Evolutionary conservation across 306 rosid genomes (phyloP).

Genomic region (Parietaria judaica): DNA sequence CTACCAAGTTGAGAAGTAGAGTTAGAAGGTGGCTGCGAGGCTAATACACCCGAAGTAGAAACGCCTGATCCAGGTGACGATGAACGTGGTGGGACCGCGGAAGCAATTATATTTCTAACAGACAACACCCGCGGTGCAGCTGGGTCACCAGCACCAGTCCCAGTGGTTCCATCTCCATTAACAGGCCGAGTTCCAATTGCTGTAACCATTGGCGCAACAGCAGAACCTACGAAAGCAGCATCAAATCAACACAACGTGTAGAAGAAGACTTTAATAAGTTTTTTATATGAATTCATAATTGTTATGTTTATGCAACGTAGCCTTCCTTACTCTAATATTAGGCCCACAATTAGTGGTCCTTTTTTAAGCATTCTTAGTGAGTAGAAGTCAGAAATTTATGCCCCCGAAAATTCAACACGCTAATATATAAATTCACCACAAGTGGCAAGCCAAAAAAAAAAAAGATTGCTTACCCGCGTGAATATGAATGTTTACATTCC

Average conservation of each 20-base stretch:
- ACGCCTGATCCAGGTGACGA: slow-evolving; percentile 44
- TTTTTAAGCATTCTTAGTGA: too few species aligned
- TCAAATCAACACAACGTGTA: slow-evolving; percentile 17
- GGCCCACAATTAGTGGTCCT: too few species aligned
- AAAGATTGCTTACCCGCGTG: slow-evolving; percentile 64
- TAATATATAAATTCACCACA: not conserved
- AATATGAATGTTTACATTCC: slow-evolving; percentile 91
- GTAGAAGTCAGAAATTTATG: too few species aligned
- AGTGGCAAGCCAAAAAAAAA: not conserved
- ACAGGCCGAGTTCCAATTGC: slow-evolving; percentile 67
- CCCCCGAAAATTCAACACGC: too few species aligned
- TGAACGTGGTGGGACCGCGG: slow-evolving; percentile 43
- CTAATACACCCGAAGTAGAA: slow-evolving; percentile 47
- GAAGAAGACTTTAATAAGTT: not conserved
- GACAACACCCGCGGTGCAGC: slow-evolving; percentile 46
- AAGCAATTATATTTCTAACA: slow-evolving; percentile 46
- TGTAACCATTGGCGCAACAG: slow-evolving; percentile 53
- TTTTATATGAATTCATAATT: too few species aligned
- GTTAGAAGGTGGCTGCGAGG: slow-evolving; percentile 45
- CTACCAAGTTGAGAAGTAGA: slow-evolving; percentile 46
- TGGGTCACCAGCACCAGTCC: slow-evolving; percentile 48
- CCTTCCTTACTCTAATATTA: too few species aligned
- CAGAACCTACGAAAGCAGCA: slow-evolving; percentile 33
- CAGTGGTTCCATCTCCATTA: slow-evolving; percentile 61
- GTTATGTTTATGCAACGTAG: too few species aligned